Percentiles rank a stretch among this genome's conserved stretches.
phyloP scores from a whole-genome alignment of 768 basidiomycete species.

The Paxillus rubicundulus region DNA sequence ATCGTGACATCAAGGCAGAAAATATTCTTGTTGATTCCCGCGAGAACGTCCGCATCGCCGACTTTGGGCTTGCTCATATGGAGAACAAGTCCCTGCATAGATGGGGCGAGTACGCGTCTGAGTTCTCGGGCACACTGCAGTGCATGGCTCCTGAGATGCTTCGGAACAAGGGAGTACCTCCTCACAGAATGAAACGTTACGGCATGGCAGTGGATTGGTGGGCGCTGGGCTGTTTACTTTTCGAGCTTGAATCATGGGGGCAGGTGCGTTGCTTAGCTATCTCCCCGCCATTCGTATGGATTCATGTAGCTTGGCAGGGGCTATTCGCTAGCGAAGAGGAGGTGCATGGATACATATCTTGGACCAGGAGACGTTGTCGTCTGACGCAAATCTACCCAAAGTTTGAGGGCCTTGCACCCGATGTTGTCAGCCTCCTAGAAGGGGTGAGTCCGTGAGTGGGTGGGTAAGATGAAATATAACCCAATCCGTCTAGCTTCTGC shows the following conservation, averaged over 20 bases:
- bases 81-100: conserved; percentile 11
- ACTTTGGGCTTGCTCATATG: conserved; percentile 39
- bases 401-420: conserved; percentile 19
- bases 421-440: conserved; percentile 27
- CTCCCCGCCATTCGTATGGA: background rate
- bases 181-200: conserved; percentile 20
- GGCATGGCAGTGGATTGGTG: conserved; percentile 40
- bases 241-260: conserved; percentile 33
- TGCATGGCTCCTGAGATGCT: conserved; percentile 44
- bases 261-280: conserved; percentile 20
- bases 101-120: conserved; percentile 16
- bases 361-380: conserved; percentile 6
- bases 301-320: conserved; percentile 17
- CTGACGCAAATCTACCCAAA: conserved; percentile 21
- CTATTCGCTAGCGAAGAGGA: conserved; percentile 30
- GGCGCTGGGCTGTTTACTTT: conserved; percentile 41
- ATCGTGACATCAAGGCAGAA: conserved; percentile 68
- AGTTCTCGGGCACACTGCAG: conserved; percentile 34
- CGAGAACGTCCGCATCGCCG: conserved; percentile 41
- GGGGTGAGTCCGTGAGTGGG: conserved; percentile 22
- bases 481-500: conserved; percentile 17
- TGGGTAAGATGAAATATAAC: background rate
- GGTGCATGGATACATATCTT: conserved; percentile 21
- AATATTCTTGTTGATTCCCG: conserved; percentile 57
- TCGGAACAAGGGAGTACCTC: conserved; percentile 18